phyloP scores from a whole-genome alignment of 2,329 filamentous ascomycete genomes.

The Aspergillus sp. region DNA sequence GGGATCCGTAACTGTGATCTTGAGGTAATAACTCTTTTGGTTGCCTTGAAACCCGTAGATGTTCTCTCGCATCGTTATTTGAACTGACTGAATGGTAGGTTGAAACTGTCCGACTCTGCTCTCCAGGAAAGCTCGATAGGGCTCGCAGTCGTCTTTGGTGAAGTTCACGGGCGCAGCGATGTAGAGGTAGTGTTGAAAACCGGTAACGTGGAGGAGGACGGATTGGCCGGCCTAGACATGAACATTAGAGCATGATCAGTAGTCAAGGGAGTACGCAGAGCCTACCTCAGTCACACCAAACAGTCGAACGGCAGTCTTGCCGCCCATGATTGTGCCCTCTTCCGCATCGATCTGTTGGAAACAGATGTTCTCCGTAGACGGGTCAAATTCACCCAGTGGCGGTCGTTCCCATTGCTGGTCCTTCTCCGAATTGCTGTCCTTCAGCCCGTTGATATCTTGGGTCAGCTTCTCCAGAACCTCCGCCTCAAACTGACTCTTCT shows the following conservation, averaged over 20 bases:
- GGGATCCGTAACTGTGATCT: conserved; percentile 88
- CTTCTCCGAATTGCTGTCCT: conserved; percentile 83
- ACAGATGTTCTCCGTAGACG: conserved; percentile 68
- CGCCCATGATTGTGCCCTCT: conserved; percentile 79
- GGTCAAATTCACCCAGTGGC: conserved; percentile 61
- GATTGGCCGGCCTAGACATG: conserved; percentile 69
- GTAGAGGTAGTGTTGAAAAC: conserved; percentile 95
- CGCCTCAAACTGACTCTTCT: conserved; percentile 91
- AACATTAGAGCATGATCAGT: conserved; percentile 14
- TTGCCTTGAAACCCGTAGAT: conserved; percentile 95
- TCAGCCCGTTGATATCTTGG: conserved; percentile 84
- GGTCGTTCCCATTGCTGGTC: conserved; percentile 89
- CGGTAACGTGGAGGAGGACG: conserved; percentile 89
- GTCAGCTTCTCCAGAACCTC: conserved; percentile 95
- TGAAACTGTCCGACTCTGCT: conserved; percentile 72
- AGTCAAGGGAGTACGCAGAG: conserved; percentile 27
- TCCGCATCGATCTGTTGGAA: conserved; percentile 97
- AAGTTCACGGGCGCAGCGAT: conserved; percentile 85
- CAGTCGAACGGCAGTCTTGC: conserved; percentile 77
- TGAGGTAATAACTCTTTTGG: conserved; percentile 85
- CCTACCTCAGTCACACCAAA: conserved; percentile 84
- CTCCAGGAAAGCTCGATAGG: conserved; percentile 80
- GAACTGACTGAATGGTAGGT: conserved; percentile 74
- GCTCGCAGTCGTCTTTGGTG: conserved; percentile 71
- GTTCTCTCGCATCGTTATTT: conserved; percentile 82